A percentile compares a stretch with the other conserved stretches of the same genome.
Conservation (phyloP, 208 protist genomes). For the Porcisia hertigi region DNA sequence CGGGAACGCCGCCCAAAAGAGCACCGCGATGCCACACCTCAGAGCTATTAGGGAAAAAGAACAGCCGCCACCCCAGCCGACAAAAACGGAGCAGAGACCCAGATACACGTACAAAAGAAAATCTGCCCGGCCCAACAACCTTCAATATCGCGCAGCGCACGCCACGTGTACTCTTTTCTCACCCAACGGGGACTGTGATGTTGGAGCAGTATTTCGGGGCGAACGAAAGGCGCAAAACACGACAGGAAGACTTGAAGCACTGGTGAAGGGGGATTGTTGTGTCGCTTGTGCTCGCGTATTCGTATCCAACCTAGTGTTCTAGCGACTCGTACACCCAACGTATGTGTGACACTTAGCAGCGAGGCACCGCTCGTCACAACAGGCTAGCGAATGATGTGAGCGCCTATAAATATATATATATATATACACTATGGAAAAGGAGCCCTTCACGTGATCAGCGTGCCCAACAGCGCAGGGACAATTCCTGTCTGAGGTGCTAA, state of each 20-base stretch:
- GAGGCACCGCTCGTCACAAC: neutral
- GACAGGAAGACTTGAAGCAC: neutral
- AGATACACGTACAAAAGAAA: neutral
- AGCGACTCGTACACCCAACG: neutral
- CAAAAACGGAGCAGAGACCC: too few species aligned
- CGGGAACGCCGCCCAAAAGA: too few species aligned
- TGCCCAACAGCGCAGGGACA: neutral
- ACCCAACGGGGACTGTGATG: too few species aligned
- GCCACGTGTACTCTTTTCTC: neutral
- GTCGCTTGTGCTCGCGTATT: neutral
- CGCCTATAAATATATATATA: too few species aligned
- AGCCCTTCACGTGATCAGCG: neutral
- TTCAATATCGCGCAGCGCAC: neutral
- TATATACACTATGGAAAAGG: too few species aligned
- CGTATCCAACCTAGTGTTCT: neutral
- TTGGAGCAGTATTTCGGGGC: neutral
- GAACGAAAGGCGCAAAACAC: neutral
- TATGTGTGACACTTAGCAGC: neutral
- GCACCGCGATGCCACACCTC: too few species aligned
- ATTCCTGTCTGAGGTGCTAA: neutral
- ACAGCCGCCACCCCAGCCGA: too few species aligned
- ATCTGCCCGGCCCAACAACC: neutral
- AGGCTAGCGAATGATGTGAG: neutral
- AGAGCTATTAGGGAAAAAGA: too few species aligned
- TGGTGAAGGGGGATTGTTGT: neutral